Base-by-base conservation (phyloP, 345 rosid species). In the Arabidopsis arenosa region DNA sequence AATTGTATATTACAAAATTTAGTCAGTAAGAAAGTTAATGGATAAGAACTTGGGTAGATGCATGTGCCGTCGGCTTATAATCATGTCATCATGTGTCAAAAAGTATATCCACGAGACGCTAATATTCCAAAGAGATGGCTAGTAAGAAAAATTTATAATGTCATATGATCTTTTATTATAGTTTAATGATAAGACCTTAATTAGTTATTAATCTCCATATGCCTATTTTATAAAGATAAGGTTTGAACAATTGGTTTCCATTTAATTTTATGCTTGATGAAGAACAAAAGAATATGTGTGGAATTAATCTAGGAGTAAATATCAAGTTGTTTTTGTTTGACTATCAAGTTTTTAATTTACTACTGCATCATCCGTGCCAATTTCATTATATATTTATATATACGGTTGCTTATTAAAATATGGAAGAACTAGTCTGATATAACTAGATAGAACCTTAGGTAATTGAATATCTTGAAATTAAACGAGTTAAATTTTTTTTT, bases 21-120 rank as follows among this genome's bases (percentile, higher is more conserved):
- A 33, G 33, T 62, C 33, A 32, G 58, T 61, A 68, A 75, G 0
- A 68, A 18, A 68, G 63, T 43, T 68, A 12, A 23, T 53, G 52
- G 70, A 63, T 63, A 70, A 56, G 65, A 76, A 76, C 65, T 62
- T 43, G 51, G 66, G 11, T 65, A 45, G 51, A 74, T 74, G 49
- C 72, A 66, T 56, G 72, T 65, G 39, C 36, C 70, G 40, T 48
- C 41, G 40, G 18, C 54, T 52, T 30, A 43, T 44, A 21, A 55
- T 48, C 62, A 68, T 66, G 52, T 51, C 55, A 18, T 49, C 55
- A 51, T 51, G 55, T 30, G 17, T 75, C 73, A 61, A 62, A 33
- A 53, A 21, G 51, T 68, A 41, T 61, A 62, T 35, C 57, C 23
- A 41, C 21, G 45, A 40, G 51, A 18, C 47, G 28, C 33, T 47